phyloP scores from a whole-genome alignment of 2,329 filamentous ascomycete species.

The Zelopaecilomyces penicillatus region DNA sequence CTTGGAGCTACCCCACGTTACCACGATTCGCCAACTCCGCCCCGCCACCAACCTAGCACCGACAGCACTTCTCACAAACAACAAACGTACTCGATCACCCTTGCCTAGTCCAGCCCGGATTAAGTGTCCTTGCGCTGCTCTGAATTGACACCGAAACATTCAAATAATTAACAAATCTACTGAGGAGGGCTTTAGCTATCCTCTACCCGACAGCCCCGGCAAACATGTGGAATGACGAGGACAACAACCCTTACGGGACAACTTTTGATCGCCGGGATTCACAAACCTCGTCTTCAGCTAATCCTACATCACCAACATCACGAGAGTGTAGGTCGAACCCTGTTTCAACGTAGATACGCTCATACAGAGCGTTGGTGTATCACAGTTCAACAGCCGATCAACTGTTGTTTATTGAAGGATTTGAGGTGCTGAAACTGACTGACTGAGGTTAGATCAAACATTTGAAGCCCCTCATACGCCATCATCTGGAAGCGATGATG shows the following conservation, averaged over 20 bases:
- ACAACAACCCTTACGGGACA: constrained; percentile 91
- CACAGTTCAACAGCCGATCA: no score
- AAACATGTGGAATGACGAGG: constrained; percentile 93
- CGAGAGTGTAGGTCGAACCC: constrained; percentile 45
- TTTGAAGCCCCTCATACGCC: constrained; percentile 65
- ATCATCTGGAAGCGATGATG: constrained; percentile 60
- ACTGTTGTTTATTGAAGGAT: no score
- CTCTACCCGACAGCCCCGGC: constrained; percentile 10
- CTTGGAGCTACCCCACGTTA: constrained; percentile 3
- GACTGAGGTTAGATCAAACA: constrained; percentile 19
- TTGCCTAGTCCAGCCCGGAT: no score
- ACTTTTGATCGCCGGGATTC: constrained; percentile 86
- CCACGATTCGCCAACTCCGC: constrained; percentile 9
- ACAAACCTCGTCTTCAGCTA: constrained; percentile 57
- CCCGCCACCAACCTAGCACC: constrained; percentile 5
- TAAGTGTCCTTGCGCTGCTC: no score
- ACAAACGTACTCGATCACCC: no score
- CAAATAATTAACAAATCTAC: no score
- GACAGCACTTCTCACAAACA: no score
- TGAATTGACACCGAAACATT: no score
- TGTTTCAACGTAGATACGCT: neutral
- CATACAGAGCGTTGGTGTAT: no score
- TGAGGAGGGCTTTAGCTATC: neutral
- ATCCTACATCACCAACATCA: constrained; percentile 53
- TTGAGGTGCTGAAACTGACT: no score